These are phyloP conservation scores for Rhizophagus clarus DNA, from an alignment of 192 early-diverging fungal genomes.

Conservation along the genomic window DNA sequence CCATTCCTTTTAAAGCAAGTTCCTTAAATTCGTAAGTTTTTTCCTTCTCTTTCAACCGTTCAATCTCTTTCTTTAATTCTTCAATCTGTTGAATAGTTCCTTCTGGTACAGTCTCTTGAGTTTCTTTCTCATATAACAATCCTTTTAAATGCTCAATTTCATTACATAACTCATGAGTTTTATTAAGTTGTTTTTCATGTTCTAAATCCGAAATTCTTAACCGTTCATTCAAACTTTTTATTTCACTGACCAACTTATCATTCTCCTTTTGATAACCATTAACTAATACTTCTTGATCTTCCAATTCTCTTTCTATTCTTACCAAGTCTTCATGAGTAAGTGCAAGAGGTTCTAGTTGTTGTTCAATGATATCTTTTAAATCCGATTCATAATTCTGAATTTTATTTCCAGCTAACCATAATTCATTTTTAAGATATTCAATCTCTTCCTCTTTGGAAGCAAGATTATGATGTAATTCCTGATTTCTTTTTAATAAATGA, in stretches of 20 bases:
- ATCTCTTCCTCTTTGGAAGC: conserved; percentile 30
- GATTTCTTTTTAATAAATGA: conserved; percentile 25
- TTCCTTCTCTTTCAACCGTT: conserved; percentile 23
- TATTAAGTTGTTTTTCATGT: background rate
- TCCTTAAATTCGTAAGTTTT: conserved; percentile 16
- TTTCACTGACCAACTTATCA: conserved; percentile 13
- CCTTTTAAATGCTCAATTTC: conserved; percentile 22
- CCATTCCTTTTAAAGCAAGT: conserved; percentile 19
- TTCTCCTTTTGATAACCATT: conserved; percentile 22
- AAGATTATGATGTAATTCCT: conserved; percentile 23
- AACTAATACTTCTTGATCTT: conserved; percentile 29
- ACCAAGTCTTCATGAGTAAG: conserved; percentile 18
- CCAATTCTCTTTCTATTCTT: conserved; percentile 29
- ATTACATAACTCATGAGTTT: background rate
- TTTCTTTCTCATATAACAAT: conserved; percentile 1
- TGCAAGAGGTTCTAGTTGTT: conserved; percentile 24
- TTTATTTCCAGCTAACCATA: conserved; percentile 20
- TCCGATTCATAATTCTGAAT: conserved; percentile 23
- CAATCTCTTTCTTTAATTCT: conserved; percentile 31
- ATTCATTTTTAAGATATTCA: conserved; percentile 29
- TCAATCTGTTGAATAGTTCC: conserved; percentile 20
- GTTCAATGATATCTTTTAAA: conserved; percentile 20
- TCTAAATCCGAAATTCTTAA: background rate
- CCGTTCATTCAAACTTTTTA: conserved; percentile 13
- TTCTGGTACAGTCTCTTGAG: conserved; percentile 15